These are phyloP conservation scores for Yamadazyma ubonensis DNA, from an alignment of 805 yeast genomes.

Conservation along the genomic window DNA sequence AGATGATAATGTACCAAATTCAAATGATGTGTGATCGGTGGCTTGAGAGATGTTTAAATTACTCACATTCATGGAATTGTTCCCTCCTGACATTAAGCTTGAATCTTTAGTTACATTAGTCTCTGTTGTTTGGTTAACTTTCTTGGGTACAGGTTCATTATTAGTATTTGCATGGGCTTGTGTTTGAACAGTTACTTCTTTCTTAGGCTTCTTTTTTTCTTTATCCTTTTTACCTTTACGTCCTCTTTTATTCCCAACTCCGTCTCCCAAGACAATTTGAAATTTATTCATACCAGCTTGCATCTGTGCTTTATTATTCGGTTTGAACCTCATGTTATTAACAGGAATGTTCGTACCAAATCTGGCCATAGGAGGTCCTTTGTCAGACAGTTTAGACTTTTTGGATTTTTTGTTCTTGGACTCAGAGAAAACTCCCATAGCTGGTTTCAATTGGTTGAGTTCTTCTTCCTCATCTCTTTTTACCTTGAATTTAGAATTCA, in stretches of 20 bases:
- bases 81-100: conserved; percentile 24
- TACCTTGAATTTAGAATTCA: conserved; percentile 24
- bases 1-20: conserved; percentile 30
- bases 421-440: conserved; percentile 11
- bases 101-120: conserved; percentile 23
- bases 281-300: conserved; percentile 45
- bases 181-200: conserved; percentile 11
- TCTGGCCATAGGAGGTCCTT: neutral
- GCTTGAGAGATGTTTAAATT: conserved; percentile 32
- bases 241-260: conserved; percentile 20
- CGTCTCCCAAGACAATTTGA: conserved; percentile 47
- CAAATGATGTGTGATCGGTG: conserved; percentile 43
- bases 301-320: conserved; percentile 27
- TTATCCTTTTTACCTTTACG: conserved; percentile 13
- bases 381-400: neutral
- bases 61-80: conserved; percentile 25
- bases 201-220: conserved; percentile 7
- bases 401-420: conserved; percentile 6
- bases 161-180: conserved; percentile 6
- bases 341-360: conserved; percentile 12
- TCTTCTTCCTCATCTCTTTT: conserved; percentile 14
- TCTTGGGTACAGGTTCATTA: conserved; percentile 1
- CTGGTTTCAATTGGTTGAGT: conserved; percentile 6
- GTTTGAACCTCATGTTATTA: conserved; percentile 14
- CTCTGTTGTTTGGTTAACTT: too few species aligned